Evolutionary conservation across 768 basidiomycete genomes (phyloP).

Genomic region (Lanmaoa pseudosensibilis): DNA sequence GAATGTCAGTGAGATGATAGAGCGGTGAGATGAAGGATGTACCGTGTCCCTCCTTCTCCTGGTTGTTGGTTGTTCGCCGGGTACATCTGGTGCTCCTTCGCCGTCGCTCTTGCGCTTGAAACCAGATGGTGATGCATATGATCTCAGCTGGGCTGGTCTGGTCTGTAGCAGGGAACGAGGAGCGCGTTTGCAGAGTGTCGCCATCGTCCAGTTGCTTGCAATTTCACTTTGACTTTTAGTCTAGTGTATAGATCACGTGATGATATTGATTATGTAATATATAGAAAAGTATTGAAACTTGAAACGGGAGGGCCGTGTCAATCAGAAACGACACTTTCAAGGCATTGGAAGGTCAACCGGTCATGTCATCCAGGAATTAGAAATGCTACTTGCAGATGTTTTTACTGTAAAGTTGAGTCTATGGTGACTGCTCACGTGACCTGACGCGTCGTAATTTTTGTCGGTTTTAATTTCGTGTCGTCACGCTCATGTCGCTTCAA

Average conservation of each 20-base stretch:
- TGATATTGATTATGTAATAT: neutral
- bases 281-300: neutral
- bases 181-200: conserved; percentile 15
- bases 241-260: conserved; percentile 9
- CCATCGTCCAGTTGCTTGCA: conserved; percentile 6
- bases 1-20: neutral
- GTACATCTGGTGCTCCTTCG: conserved; percentile 12
- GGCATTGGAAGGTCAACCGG: neutral
- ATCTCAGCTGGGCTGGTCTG: neutral
- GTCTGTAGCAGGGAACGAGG: conserved; percentile 7
- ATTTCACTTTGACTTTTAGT: neutral
- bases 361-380: too few species aligned
- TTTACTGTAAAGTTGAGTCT: neutral
- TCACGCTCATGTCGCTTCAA: neutral
- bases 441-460: conserved; percentile 27
- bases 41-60: conserved; percentile 29
- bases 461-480: neutral
- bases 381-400: neutral
- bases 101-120: conserved; percentile 24
- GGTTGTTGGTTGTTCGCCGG: conserved; percentile 20
- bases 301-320: neutral
- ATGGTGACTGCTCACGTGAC: conserved; percentile 22
- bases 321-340: neutral
- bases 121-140: conserved; percentile 20
- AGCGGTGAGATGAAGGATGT: neutral